Conservation (phyloP, 2,329 filamentous ascomycete species). For the Fusarium sp. region DNA sequence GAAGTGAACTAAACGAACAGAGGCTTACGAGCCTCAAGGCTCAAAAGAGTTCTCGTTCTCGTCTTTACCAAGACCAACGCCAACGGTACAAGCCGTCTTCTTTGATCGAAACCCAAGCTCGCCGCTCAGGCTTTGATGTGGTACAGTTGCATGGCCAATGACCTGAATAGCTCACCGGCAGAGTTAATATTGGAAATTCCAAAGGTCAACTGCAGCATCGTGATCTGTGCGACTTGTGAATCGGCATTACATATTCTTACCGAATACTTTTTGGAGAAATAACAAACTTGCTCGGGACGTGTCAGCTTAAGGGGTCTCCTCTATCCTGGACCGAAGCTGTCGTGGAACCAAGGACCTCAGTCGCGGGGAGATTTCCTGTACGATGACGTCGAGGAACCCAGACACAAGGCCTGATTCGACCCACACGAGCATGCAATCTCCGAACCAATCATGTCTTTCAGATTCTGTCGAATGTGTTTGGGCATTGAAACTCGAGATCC, state of each 20-base stretch:
- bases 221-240: not conserved
- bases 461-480: not conserved
- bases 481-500: slow-evolving; percentile 20
- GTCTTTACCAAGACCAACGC: slow-evolving; percentile 13
- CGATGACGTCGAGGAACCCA: slow-evolving; percentile 43
- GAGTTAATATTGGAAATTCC: not conserved
- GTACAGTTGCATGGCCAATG: slow-evolving; percentile 9
- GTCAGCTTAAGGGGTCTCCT: slow-evolving; percentile 1
- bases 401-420: slow-evolving; percentile 20
- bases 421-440: slow-evolving; percentile 10
- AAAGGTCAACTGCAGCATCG: slow-evolving; percentile 10
- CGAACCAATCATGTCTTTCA: slow-evolving; percentile 25
- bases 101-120: slow-evolving; percentile 35
- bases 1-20: slow-evolving; percentile 2
- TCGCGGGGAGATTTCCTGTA: slow-evolving; percentile 28
- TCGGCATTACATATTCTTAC: not conserved
- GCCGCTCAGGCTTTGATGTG: slow-evolving; percentile 24
- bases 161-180: not conserved
- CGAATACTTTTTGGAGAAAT: not conserved
- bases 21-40: slow-evolving; percentile 41
- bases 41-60: slow-evolving; percentile 3
- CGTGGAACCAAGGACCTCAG: slow-evolving; percentile 38
- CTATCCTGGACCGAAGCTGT: slow-evolving; percentile 28
- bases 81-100: slow-evolving; percentile 1
- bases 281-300: slow-evolving; percentile 10